phyloP scores from a whole-genome alignment of 352 stramenopile species.

The Pythium sp. region DNA sequence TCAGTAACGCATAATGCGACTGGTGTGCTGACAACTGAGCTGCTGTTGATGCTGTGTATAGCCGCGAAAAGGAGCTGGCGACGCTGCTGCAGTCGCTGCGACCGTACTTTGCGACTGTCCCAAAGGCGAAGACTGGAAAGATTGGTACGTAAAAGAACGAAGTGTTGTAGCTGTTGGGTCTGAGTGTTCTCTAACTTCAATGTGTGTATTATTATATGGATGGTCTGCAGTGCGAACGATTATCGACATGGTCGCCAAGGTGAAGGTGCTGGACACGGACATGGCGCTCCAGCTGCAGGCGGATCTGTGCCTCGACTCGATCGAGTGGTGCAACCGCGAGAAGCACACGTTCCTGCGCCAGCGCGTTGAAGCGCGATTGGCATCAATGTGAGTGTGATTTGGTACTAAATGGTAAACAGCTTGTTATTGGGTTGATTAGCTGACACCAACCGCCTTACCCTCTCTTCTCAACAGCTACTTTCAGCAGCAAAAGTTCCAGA shows the following conservation, averaged over 20 bases:
- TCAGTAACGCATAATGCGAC: background rate
- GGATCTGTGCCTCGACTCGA: constrained; percentile 95
- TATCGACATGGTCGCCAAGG: constrained; percentile 96
- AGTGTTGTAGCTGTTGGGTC: background rate
- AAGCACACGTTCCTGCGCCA: constrained; percentile 98
- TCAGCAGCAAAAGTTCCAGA: constrained; percentile 89
- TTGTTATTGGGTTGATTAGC: background rate
- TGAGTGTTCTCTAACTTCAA: background rate
- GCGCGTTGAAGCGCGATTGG: constrained; percentile 95
- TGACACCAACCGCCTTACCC: background rate
- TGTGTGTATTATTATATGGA: constrained; percentile 7
- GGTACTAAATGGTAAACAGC: background rate
- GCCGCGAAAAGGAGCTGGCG: constrained; percentile 83
- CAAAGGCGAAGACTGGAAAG: constrained; percentile 98
- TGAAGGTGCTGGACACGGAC: constrained; percentile 81
- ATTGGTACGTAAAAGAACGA: constrained; percentile 65
- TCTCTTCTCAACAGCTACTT: constrained; percentile 57
- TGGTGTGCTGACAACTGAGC: background rate
- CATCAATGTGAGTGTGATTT: constrained; percentile 61
- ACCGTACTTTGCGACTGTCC: constrained; percentile 94
- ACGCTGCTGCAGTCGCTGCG: constrained; percentile 84
- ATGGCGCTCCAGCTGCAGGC: constrained; percentile 93
- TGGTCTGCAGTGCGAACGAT: constrained; percentile 90
- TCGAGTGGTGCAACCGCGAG: constrained; percentile 92
- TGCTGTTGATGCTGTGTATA: constrained; percentile 20